Evolutionary conservation across 73 alveolate genomes (phyloP).

Genomic region (Tetrahymena borealis): DNA sequence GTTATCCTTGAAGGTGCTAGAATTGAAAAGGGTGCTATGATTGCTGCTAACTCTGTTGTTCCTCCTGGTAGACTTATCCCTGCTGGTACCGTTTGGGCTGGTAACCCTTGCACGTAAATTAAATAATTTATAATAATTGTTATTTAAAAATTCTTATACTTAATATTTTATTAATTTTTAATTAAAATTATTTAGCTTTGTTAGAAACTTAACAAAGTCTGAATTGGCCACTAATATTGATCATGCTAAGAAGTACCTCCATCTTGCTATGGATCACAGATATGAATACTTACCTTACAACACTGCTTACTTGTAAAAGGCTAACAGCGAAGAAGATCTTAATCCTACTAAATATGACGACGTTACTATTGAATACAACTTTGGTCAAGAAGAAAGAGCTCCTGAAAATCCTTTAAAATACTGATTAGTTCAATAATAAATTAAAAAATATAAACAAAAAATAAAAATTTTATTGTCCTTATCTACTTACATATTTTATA

Average conservation of each 20-base stretch:
- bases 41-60: constrained; percentile 76
- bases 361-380: neutral
- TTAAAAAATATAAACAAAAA: neutral
- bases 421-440: neutral
- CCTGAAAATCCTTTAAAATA: neutral
- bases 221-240: constrained; percentile 4
- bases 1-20: constrained; percentile 77
- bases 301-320: constrained; percentile 39
- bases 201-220: neutral
- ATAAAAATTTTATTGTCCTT: neutral
- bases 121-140: constrained; percentile 47
- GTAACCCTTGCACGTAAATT: constrained; percentile 65
- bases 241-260: neutral
- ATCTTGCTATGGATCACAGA: constrained; percentile 13
- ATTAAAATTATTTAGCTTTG: neutral
- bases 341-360: constrained; percentile 14
- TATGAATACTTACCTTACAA: constrained; percentile 38
- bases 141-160: too few species aligned
- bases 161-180: neutral
- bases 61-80: constrained; percentile 89
- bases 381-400: neutral
- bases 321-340: constrained; percentile 22
- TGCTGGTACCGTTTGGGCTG: constrained; percentile 79
- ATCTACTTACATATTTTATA: neutral
- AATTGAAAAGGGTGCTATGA: constrained; percentile 74